Base-by-base conservation (phyloP, 2,329 filamentous ascomycete genomes). In the Fusarium chuoi region DNA sequence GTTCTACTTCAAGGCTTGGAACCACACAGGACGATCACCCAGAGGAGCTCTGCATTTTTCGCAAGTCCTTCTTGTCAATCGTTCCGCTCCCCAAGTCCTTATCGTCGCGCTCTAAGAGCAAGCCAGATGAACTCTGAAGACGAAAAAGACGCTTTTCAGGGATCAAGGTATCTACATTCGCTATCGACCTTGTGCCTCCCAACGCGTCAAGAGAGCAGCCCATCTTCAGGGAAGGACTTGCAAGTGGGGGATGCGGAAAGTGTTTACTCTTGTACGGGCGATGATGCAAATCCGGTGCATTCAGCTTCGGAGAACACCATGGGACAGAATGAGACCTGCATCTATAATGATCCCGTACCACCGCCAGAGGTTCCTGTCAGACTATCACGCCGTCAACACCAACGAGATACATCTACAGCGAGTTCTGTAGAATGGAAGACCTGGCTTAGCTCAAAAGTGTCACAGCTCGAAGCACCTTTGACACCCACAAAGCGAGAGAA, bases 361-460 rank as follows among this genome's bases (percentile, higher is more conserved):
- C 60, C 57, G 17, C 28, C 60, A 4, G 70, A 75, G 5, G 38
- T 35, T 1, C 39, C 65, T 14, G 46, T 24, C 7, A 48, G 81
- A 30, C 71, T 74, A 13, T 73, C 77, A 22, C 78, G 72, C 1
- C 79, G 24, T 55, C 62, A 41, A 54, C 78, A 82, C 24, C 79
- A 81, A 51, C 80, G 85, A n/a, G 79, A 81, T 3, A 72, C 78
- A 7, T 87, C 85, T 3, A 82, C 82, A 2, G 81, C 82, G 11
- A 87, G 86, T 63, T 89, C 87, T 6, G 79, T 84, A 5, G 88
- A 89, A 65, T 89, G 87, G 88, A 89, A 89, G 78, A 85, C 81
- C 1, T 87, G 85, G 85, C 83, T 89, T 44, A 87, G 87, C 14
- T 83, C 86, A 6, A 86, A 89, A 46, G 83, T 87, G 14, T 85